Conservation (phyloP, 2,329 filamentous ascomycete genomes). For the Cercospora brassicicola region DNA sequence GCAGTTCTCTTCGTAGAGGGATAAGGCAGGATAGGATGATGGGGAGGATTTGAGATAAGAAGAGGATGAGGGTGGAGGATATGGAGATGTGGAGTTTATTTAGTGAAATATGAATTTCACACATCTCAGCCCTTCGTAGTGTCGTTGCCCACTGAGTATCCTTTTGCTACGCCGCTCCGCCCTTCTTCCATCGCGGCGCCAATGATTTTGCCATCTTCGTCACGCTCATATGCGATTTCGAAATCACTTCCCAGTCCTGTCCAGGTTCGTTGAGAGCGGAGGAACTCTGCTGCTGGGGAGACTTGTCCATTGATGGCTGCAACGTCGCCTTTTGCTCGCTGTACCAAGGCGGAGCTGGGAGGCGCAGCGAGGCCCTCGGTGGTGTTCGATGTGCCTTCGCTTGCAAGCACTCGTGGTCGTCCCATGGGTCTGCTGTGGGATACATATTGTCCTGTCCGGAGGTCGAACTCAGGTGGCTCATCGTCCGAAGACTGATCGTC, state of each 20-base stretch:
- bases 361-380: neutral
- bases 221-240: conserved; percentile 60
- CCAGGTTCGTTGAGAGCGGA: conserved; percentile 84
- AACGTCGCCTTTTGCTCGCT: conserved; percentile 67
- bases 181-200: conserved; percentile 79
- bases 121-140: conserved; percentile 1
- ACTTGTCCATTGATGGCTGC: conserved; percentile 78
- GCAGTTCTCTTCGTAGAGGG: conserved; percentile 17
- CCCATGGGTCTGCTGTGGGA: conserved; percentile 74
- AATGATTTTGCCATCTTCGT: conserved; percentile 49
- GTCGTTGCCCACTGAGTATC: conserved; percentile 73
- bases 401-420: conserved; percentile 4
- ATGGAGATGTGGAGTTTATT: neutral
- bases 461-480: conserved; percentile 82
- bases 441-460: conserved; percentile 81
- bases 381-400: neutral
- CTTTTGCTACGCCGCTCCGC: conserved; percentile 80
- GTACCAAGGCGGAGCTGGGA: conserved; percentile 57
- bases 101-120: neutral
- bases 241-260: conserved; percentile 88
- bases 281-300: conserved; percentile 88
- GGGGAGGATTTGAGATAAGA: neutral
- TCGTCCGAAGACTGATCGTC: conserved; percentile 64
- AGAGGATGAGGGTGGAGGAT: neutral
- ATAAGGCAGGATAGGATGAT: neutral